Conservation (phyloP, 2,329 filamentous ascomycete species). For the Penicillium vulpinum region DNA sequence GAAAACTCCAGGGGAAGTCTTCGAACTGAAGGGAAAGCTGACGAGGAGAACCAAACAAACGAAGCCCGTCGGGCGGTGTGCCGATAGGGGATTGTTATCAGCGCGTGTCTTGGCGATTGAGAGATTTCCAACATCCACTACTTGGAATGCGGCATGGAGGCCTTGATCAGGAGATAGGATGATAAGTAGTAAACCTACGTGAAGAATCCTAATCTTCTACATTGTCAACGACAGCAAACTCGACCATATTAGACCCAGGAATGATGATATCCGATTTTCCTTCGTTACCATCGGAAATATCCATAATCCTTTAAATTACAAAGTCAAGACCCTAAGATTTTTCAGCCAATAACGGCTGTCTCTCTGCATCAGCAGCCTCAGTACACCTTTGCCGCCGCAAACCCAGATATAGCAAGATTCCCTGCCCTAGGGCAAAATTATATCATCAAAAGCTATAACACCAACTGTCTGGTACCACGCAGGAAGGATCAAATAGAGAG, state of each 20-base stretch:
- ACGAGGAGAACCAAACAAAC: conserved; percentile 4
- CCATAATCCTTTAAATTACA: neutral
- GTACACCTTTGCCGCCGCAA: neutral
- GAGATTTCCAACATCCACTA: too few species aligned
- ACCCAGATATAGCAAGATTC: neutral
- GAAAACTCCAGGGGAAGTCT: neutral
- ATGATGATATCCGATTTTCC: neutral
- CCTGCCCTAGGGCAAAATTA: neutral
- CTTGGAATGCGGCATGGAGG: too few species aligned
- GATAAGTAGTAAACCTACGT: too few species aligned
- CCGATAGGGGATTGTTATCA: conserved; percentile 8
- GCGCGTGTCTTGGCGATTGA: conserved; percentile 1
- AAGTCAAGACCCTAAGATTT: neutral
- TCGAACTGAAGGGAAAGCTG: conserved; percentile 2
- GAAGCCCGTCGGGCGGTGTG: conserved; percentile 9
- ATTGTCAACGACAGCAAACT: neutral
- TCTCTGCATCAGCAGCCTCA: neutral
- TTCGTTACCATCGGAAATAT: neutral
- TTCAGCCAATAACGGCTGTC: neutral
- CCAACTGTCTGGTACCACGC: neutral
- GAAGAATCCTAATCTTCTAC: neutral
- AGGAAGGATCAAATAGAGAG: neutral
- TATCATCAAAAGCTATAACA: neutral
- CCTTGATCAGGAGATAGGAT: too few species aligned
- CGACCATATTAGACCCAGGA: neutral